Percentiles rank a stretch among this genome's conserved stretches.
Evolutionary conservation across 1,284 basidiomycete genomes (phyloP).

Genomic region (Cryptococcus wingfieldii): DNA sequence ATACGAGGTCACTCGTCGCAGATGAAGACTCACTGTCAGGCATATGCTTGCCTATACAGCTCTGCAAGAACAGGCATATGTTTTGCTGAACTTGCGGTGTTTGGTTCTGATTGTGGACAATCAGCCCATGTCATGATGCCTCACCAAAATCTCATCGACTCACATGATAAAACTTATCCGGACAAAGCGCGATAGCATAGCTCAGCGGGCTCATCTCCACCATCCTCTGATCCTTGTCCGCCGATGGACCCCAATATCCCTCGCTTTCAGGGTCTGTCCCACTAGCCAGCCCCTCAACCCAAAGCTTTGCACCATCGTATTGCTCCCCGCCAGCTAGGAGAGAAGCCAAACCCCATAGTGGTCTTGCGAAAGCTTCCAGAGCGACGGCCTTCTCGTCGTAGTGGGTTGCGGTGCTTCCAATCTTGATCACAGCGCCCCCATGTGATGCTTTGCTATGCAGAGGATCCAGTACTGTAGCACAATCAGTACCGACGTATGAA

Average conservation of each 20-base stretch:
- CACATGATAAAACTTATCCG: constrained; percentile 61
- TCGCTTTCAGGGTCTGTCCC: constrained; percentile 62
- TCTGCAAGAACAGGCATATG: constrained; percentile 64
- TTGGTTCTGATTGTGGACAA: constrained; percentile 46
- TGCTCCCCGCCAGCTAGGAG: constrained; percentile 60
- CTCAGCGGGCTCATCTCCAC: constrained; percentile 75
- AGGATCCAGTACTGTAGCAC: constrained; percentile 57
- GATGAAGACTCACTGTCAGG: constrained; percentile 44
- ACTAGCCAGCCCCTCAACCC: constrained; percentile 62
- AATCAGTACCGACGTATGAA: neutral
- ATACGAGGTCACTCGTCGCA: neutral
- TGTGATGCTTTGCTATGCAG: constrained; percentile 65
- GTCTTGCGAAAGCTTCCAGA: constrained; percentile 69
- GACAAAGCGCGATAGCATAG: constrained; percentile 63
- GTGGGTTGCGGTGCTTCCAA: constrained; percentile 69
- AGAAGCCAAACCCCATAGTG: constrained; percentile 68
- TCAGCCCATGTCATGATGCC: neutral
- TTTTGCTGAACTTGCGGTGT: constrained; percentile 56
- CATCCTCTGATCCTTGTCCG: constrained; percentile 73
- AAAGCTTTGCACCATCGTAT: constrained; percentile 57
- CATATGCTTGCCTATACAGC: constrained; percentile 66
- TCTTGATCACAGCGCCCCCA: constrained; percentile 64
- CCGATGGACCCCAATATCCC: constrained; percentile 72
- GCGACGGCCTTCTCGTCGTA: constrained; percentile 69
- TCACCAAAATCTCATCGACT: constrained; percentile 5